Conservation (phyloP, 495 filamentous ascomycete genomes). For the Daldinia bambusicola region DNA sequence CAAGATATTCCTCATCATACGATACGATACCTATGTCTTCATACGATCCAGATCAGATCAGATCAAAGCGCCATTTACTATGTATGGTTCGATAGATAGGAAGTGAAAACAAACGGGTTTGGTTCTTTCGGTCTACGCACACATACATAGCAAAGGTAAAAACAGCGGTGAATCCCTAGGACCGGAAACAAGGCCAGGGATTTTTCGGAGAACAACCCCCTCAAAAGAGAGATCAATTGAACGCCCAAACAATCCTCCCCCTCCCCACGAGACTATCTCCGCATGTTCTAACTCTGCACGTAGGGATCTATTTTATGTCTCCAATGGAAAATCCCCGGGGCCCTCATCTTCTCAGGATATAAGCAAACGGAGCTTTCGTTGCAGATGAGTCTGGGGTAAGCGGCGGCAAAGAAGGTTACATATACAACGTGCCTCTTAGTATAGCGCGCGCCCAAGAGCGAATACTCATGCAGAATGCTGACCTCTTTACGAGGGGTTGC, state of each 20-base stretch:
- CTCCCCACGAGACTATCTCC: slow-evolving; percentile 7
- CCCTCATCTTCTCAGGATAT: not conserved
- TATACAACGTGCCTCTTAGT: not conserved
- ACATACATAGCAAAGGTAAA: not conserved
- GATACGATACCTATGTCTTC: not conserved
- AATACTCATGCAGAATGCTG: slow-evolving; percentile 7
- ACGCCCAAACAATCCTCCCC: slow-evolving; percentile 2
- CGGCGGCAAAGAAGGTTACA: not conserved
- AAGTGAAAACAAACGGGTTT: not conserved
- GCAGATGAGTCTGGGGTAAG: slow-evolving; percentile 19
- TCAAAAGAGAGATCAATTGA: slow-evolving; percentile 5
- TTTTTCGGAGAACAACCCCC: not conserved
- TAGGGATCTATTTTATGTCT: slow-evolving; percentile 1
- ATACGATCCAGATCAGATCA: not conserved
- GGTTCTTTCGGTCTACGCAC: not conserved
- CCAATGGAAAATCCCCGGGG: not conserved
- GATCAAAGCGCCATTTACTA: slow-evolving; percentile 8
- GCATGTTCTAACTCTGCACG: slow-evolving; percentile 13
- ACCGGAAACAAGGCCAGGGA: slow-evolving; percentile 21
- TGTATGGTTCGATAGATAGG: slow-evolving; percentile 9
- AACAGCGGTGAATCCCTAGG: slow-evolving; percentile 38
- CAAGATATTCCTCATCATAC: slow-evolving; percentile 18
- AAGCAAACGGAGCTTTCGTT: not conserved
- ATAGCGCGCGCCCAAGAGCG: not conserved
- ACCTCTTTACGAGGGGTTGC: not conserved